Percentiles rank a stretch among this genome's conserved stretches.
Conservation (phyloP, 2,329 filamentous ascomycete species). For the Leptographium flavum region DNA sequence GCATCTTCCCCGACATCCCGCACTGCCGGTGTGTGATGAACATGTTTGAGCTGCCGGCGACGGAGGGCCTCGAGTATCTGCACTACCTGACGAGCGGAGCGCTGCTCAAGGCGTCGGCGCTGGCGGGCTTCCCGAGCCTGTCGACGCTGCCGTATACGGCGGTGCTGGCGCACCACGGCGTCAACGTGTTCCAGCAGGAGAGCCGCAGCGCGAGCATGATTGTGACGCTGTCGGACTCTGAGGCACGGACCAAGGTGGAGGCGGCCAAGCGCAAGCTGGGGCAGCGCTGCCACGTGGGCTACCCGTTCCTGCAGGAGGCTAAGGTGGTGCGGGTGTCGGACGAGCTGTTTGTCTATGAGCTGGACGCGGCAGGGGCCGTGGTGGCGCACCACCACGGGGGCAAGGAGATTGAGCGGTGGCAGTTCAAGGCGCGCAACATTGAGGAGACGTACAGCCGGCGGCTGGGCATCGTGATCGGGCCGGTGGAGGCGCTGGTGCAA, state of each 20-base stretch:
- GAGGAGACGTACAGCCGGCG: conserved; percentile 84
- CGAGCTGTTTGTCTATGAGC: conserved; percentile 77
- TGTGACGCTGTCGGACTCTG: conserved; percentile 65
- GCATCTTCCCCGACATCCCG: conserved; percentile 77
- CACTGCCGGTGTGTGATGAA: conserved; percentile 90
- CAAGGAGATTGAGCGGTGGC: conserved; percentile 68
- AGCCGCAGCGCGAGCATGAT: conserved; percentile 96
- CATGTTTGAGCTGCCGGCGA: conserved; percentile 83
- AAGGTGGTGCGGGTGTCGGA: conserved; percentile 82
- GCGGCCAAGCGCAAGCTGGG: conserved; percentile 69
- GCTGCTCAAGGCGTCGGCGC: conserved; percentile 64
- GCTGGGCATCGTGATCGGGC: conserved; percentile 72
- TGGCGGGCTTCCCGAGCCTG: conserved; percentile 87
- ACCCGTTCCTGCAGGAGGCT: conserved; percentile 89
- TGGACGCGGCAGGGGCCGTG: conserved; percentile 49
- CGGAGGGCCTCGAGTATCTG: conserved; percentile 77
- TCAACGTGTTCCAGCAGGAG: conserved; percentile 90
- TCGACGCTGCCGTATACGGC: conserved; percentile 76
- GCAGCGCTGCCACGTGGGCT: conserved; percentile 78
- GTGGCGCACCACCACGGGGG: conserved; percentile 57
- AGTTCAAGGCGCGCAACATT: conserved; percentile 68
- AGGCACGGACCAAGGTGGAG: conserved; percentile 54
- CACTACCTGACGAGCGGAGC: conserved; percentile 74
- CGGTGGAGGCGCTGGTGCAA: conserved; percentile 77
- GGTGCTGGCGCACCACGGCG: conserved; percentile 70